These are phyloP conservation scores for Hymenoscyphus salicellus DNA, from an alignment of 2,329 filamentous ascomycete species.

Conservation along the genomic window DNA sequence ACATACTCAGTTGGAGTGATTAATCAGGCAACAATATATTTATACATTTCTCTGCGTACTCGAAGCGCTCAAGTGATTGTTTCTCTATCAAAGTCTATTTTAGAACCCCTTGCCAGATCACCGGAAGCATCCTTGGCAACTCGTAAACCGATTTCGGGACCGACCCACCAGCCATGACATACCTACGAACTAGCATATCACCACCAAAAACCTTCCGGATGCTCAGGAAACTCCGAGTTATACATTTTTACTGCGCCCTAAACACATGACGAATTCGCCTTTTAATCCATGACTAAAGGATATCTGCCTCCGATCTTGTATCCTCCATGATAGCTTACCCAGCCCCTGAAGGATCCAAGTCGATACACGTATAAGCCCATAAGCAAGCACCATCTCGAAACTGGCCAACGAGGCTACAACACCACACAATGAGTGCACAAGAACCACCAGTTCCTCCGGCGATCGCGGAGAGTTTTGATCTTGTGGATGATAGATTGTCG, in stretches of 20 bases:
- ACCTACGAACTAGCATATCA: no score
- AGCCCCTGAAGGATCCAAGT: slow-evolving; percentile 3
- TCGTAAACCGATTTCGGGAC: no score
- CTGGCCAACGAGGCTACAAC: background rate
- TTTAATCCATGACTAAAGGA: slow-evolving; percentile 1
- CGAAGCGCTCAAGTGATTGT: no score
- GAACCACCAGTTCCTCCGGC: slow-evolving; percentile 21
- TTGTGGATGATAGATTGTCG: slow-evolving; percentile 14
- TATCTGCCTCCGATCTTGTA: background rate
- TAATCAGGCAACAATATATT: no score
- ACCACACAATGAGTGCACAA: slow-evolving; percentile 27
- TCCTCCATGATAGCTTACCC: background rate
- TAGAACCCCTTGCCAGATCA: no score
- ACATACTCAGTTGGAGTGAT: no score
- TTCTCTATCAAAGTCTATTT: no score
- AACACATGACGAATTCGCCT: background rate
- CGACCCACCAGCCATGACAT: no score
- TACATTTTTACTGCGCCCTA: background rate
- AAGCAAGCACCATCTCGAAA: background rate
- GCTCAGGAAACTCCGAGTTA: background rate
- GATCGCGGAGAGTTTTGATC: slow-evolving; percentile 17
- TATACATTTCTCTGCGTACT: no score
- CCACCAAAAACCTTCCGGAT: no score
- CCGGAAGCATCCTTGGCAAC: no score
- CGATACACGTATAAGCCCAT: background rate